phyloP scores from a whole-genome alignment of 179 eudicot species.

The Drosera spatulata region DNA sequence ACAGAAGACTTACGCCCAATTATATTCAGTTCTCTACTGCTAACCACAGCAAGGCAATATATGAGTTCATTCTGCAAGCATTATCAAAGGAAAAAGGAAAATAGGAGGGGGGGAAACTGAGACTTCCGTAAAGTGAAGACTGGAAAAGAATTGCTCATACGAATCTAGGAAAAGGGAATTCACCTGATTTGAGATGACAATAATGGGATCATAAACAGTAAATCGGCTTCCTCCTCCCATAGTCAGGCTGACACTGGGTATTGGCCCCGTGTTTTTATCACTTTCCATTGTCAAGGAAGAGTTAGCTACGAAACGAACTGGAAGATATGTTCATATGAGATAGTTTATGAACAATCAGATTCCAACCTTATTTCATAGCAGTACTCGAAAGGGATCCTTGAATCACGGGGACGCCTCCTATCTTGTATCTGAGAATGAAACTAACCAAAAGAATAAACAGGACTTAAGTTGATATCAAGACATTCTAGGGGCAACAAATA shows the following conservation, averaged over 20 bases:
- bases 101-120: too few species aligned
- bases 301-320: neutral
- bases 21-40: conserved; percentile 57
- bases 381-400: conserved; percentile 72
- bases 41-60: conserved; percentile 84
- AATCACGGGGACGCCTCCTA: conserved; percentile 42
- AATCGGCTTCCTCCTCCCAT: conserved; percentile 51
- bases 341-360: conserved; percentile 1
- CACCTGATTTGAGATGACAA: conserved; percentile 62
- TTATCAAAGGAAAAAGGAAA: neutral
- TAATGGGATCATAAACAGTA: conserved; percentile 56
- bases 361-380: conserved; percentile 64
- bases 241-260: conserved; percentile 48
- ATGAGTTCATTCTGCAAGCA: conserved; percentile 55
- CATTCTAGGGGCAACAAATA: neutral
- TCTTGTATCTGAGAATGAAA: conserved; percentile 52
- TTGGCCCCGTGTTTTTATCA: conserved; percentile 42
- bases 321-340: conserved; percentile 4
- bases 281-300: conserved; percentile 21
- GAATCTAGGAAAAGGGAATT: neutral
- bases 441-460: conserved; percentile 16
- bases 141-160: neutral
- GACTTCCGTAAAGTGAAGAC: too few species aligned
- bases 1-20: conserved; percentile 65
- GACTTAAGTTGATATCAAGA: neutral